Evolutionary conservation across 331 rosid genomes (phyloP).

Genomic region (Phaseolus coccineus): DNA sequence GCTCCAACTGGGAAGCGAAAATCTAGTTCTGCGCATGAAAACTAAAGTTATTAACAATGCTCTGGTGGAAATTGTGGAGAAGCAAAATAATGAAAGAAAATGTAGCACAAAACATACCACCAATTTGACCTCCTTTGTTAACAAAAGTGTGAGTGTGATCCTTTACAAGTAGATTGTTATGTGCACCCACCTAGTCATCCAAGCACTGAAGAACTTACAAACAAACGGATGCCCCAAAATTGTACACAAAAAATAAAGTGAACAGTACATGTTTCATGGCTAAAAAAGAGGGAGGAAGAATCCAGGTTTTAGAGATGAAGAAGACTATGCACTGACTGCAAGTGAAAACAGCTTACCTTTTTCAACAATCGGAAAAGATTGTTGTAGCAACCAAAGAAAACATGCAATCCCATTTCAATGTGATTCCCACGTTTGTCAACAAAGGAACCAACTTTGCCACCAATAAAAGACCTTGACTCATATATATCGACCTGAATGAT

Average conservation of each 20-base stretch:
- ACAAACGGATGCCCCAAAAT: slow-evolving; percentile 28
- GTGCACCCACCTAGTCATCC: slow-evolving; percentile 83
- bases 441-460: slow-evolving; percentile 98
- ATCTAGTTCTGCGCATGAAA: slow-evolving; percentile 85
- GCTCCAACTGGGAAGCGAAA: slow-evolving; percentile 96
- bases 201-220: slow-evolving; percentile 31
- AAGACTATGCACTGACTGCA: slow-evolving; percentile 20
- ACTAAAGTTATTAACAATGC: slow-evolving; percentile 40
- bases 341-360: slow-evolving; percentile 65
- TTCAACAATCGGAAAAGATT: slow-evolving; percentile 97
- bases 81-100: slow-evolving; percentile 33
- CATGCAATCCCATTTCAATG: slow-evolving; percentile 98
- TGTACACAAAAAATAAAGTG: neutral
- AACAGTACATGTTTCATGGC: slow-evolving; percentile 15
- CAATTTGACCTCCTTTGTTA: slow-evolving; percentile 94
- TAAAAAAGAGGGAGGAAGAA: slow-evolving; percentile 15
- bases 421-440: slow-evolving; percentile 92
- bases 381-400: slow-evolving; percentile 96
- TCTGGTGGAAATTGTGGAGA: slow-evolving; percentile 24
- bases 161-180: slow-evolving; percentile 88
- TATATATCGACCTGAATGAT: slow-evolving; percentile 88
- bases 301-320: slow-evolving; percentile 16
- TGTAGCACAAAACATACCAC: slow-evolving; percentile 65
- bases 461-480: slow-evolving; percentile 87
- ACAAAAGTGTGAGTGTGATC: slow-evolving; percentile 97